These are phyloP conservation scores for Fusarium sp. DNA, from an alignment of 2,329 filamentous ascomycete genomes.

Conservation along the genomic window DNA sequence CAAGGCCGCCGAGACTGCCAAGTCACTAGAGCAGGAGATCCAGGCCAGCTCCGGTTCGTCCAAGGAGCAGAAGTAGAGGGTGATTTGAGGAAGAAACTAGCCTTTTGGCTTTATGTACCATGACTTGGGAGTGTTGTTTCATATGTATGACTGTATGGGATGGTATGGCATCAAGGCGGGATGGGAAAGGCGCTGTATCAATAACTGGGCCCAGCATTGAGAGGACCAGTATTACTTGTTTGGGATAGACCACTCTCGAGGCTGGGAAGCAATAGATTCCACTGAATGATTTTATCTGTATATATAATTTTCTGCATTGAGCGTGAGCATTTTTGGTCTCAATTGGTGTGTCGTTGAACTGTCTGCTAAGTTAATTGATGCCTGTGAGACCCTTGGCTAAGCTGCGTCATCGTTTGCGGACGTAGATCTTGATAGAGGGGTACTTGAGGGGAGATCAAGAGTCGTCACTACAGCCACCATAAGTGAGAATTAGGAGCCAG, in stretches of 20 bases:
- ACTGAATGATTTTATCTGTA: conserved; percentile 46
- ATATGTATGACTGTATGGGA: conserved; percentile 48
- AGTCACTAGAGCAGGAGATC: conserved; percentile 40
- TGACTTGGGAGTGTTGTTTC: conserved; percentile 43
- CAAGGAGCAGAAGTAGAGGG: conserved; percentile 51
- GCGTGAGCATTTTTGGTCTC: not conserved
- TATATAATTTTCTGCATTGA: conserved; percentile 17
- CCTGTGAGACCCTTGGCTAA: conserved; percentile 18
- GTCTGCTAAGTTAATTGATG: conserved; percentile 5
- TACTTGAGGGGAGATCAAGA: not conserved
- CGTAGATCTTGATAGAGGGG: conserved; percentile 29
- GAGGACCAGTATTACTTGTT: conserved; percentile 36
- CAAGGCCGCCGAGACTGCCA: conserved; percentile 44
- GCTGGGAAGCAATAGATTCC: conserved; percentile 49
- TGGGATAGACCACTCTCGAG: conserved; percentile 47
- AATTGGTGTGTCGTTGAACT: not conserved
- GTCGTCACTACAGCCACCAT: accelerated
- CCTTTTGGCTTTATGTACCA: conserved; percentile 40
- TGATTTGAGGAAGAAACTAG: conserved; percentile 6
- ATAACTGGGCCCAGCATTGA: conserved; percentile 37
- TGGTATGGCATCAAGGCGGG: conserved; percentile 45
- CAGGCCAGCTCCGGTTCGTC: conserved; percentile 43
- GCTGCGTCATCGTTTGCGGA: conserved; percentile 34
- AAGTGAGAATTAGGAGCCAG: accelerated
- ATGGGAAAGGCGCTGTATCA: conserved; percentile 45